Base-by-base conservation (phyloP, 495 filamentous ascomycete genomes). In the Parmelia sp. region DNA sequence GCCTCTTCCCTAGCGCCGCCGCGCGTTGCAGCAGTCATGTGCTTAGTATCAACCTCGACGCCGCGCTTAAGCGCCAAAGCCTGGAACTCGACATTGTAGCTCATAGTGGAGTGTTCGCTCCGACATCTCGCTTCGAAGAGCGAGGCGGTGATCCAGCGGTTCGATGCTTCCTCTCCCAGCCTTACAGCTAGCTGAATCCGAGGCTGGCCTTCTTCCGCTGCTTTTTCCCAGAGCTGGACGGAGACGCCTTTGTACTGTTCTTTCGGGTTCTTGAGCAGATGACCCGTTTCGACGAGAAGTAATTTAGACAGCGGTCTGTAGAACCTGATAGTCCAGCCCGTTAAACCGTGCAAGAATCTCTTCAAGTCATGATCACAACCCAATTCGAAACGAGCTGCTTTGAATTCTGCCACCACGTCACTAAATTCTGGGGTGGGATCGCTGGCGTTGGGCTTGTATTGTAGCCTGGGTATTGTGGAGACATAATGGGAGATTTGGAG, bases 1-100 rank as follows among this genome's bases (percentile, higher is more conserved):
- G 21, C 21, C 60, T 19, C 42, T 44, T 53, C 60, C 17, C 37
- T 37, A 6, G 23, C 15, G 0, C 29, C 82, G 9, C 82, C 82
- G 11, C 82, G 71, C 1, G 72, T 73, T 61, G 76, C 40, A 9
- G 64, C 64, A 19, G 55, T 19, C 64, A 66, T 66, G 29, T 66
- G 3, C 51, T 66, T 68, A 17, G 35, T 62, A 58, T 68, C 66
- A 9, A 66, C 37, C 31, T 66, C 64, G 25, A 45, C 47, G 14
- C 64, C 64, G 29, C 37, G 64, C 31, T 39, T 59, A 21, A 66
- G 19, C 25, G 10, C 5, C 17, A 66, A 17, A 31, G 36, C 58
- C 21, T 42, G 61, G 23, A 66, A 35, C 25, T 66, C 64, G 21
- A 45, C 49, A 23, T 57, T 57, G 33, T 57, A 53, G 10, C 37